Evolutionary conservation across 768 basidiomycete species (phyloP).

Genomic region (Lanmaoa rubissima): DNA sequence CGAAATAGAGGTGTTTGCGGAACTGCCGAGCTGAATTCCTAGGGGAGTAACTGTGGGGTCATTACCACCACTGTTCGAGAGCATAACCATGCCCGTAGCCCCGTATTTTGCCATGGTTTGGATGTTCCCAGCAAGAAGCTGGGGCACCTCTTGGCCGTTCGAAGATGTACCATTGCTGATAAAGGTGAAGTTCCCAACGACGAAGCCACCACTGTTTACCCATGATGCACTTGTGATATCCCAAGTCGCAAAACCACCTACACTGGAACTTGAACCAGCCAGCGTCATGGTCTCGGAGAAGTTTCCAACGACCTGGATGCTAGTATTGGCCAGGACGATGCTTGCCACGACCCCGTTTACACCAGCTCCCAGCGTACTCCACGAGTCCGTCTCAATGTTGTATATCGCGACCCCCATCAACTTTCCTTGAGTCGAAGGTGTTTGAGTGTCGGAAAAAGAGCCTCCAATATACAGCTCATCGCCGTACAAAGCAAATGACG

Average conservation of each 20-base stretch:
- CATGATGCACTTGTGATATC: conserved; percentile 57
- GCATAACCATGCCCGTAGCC: conserved; percentile 75
- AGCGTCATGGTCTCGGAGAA: conserved; percentile 54
- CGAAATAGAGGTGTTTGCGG: conserved; percentile 33
- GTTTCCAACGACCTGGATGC: conserved; percentile 70
- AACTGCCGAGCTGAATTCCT: conserved; percentile 50
- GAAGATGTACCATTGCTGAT: conserved; percentile 62
- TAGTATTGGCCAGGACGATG: conserved; percentile 48
- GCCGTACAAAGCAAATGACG: conserved; percentile 59
- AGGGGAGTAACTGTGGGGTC: conserved; percentile 64
- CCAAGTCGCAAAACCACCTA: conserved; percentile 76
- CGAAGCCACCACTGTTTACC: conserved; percentile 73
- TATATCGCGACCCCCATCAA: conserved; percentile 69
- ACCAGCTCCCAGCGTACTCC: conserved; percentile 70
- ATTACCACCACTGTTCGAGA: conserved; percentile 60
- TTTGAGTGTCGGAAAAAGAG: conserved; percentile 68
- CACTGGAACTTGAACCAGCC: conserved; percentile 35
- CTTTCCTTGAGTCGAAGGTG: conserved; percentile 48
- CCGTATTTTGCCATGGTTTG: conserved; percentile 58
- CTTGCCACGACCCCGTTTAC: conserved; percentile 73
- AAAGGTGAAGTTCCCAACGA: conserved; percentile 68
- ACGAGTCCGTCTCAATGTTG: conserved; percentile 59
- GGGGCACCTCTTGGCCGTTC: conserved; percentile 38
- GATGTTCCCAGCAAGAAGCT: conserved; percentile 72
- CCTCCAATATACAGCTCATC: conserved; percentile 85